Conservation (phyloP, 805 yeast species). For the Scheffersomyces stipitis region DNA sequence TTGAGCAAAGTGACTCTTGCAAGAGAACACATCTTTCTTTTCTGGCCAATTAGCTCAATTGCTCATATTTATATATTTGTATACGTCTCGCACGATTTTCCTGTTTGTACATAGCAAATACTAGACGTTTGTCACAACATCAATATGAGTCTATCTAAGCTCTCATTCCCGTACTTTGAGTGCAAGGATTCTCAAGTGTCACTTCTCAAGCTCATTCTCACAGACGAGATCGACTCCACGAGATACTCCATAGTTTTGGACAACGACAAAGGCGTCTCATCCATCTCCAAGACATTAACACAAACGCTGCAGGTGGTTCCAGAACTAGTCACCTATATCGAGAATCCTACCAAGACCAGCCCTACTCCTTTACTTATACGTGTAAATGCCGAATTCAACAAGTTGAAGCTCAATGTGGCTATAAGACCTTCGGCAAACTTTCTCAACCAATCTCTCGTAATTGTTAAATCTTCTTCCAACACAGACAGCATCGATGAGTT, state of each 20-base stretch:
- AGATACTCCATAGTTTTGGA: constrained; percentile 20
- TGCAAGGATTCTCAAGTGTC: constrained; percentile 11
- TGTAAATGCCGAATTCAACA: constrained; percentile 20
- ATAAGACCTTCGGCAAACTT: constrained; percentile 12
- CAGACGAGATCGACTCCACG: constrained; percentile 25
- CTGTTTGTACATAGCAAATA: too few species aligned
- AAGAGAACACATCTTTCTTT: too few species aligned
- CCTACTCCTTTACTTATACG: constrained; percentile 31
- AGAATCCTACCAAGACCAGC: constrained; percentile 14
- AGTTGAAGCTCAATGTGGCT: constrained; percentile 29
- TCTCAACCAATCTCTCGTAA: constrained; percentile 22
- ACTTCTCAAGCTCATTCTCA: constrained; percentile 23
- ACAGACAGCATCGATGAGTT: constrained; percentile 10
- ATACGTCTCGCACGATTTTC: too few species aligned
- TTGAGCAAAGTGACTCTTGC: too few species aligned
- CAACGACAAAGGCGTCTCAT: constrained; percentile 17
- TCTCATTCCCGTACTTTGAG: constrained; percentile 29
- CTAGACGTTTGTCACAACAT: background rate
- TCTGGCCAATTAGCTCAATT: too few species aligned
- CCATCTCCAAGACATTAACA: constrained; percentile 16
- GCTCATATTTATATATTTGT: too few species aligned
- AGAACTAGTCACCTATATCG: constrained; percentile 25
- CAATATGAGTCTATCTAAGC: constrained; percentile 6
- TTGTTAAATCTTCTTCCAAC: constrained; percentile 29
- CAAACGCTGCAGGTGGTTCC: constrained; percentile 10